Conservation (phyloP, 78 protist species). For the slime mould (Dictyostelium discoideum) region DNA sequence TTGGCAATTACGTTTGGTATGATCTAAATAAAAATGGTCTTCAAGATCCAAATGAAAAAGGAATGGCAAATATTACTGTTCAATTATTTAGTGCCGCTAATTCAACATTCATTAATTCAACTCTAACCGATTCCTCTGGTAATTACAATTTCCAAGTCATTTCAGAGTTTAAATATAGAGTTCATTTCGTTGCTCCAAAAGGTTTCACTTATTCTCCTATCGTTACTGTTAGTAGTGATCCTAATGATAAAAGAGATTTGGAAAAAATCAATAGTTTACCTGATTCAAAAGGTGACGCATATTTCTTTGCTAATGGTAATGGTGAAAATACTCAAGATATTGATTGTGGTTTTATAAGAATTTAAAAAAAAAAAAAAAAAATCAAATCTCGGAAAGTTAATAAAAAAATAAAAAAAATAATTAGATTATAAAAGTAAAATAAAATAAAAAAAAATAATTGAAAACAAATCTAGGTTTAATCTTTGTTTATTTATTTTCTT, state of each 20-base stretch:
- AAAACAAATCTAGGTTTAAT: too few relatives aligned
- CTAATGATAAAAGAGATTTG: not conserved
- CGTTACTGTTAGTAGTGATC: not conserved
- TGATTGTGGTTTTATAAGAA: slow-evolving; percentile 1
- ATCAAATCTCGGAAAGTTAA: not conserved
- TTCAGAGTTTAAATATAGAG: not conserved
- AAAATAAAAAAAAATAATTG: too few relatives aligned
- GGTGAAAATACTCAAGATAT: not conserved
- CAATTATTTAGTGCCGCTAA: not conserved
- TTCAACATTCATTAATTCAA: not conserved
- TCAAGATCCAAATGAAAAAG: slow-evolving; percentile 16
- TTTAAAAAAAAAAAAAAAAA: not conserved
- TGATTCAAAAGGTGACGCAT: not conserved
- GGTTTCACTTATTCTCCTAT: not conserved
- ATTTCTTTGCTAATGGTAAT: not conserved
- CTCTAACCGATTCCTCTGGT: not conserved
- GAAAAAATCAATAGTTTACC: not conserved
- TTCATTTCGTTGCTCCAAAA: not conserved
- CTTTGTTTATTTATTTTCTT: too few relatives aligned
- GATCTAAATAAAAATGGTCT: slow-evolving; percentile 22
- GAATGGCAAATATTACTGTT: not conserved
- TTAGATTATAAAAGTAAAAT: too few relatives aligned
- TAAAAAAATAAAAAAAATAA: not conserved
- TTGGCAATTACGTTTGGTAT: slow-evolving; percentile 51
- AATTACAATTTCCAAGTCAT: not conserved